These are phyloP conservation scores for Coriolopsis trogii DNA, from an alignment of 1,284 basidiomycete species.

Conservation along the genomic window DNA sequence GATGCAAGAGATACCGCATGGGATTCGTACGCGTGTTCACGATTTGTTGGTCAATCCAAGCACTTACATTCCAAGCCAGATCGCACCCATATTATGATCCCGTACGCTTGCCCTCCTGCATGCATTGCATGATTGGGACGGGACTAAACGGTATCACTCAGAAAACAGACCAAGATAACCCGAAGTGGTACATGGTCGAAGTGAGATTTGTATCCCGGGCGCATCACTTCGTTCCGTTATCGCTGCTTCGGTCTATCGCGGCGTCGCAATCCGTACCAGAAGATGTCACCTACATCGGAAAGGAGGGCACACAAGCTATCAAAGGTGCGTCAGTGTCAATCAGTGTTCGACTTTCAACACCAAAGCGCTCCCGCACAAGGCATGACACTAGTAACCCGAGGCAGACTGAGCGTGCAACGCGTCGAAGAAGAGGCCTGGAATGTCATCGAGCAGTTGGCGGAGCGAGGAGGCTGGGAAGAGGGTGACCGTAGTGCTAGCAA, in stretches of 20 bases:
- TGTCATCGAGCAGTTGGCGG: slow-evolving; percentile 66
- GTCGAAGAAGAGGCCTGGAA: slow-evolving; percentile 75
- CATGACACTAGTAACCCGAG: slow-evolving; percentile 85
- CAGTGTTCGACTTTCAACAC: too few relatives aligned
- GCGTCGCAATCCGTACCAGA: slow-evolving; percentile 43
- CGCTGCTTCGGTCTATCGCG: slow-evolving; percentile 73
- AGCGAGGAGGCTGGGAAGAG: slow-evolving; percentile 73
- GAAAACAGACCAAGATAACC: slow-evolving; percentile 77
- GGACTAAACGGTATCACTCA: slow-evolving; percentile 31
- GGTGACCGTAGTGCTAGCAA: neutral
- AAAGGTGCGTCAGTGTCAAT: slow-evolving; percentile 57
- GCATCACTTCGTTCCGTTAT: slow-evolving; percentile 77
- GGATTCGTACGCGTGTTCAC: slow-evolving; percentile 76
- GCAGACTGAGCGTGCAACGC: slow-evolving; percentile 87
- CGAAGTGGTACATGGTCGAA: slow-evolving; percentile 95
- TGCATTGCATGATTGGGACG: neutral
- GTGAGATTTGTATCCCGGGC: slow-evolving; percentile 73
- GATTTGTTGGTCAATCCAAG: neutral
- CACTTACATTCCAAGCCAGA: slow-evolving; percentile 35
- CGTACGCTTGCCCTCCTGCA: slow-evolving; percentile 40
- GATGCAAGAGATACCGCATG: slow-evolving; percentile 77
- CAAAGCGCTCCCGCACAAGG: slow-evolving; percentile 40
- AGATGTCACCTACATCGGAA: slow-evolving; percentile 66
- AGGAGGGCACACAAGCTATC: slow-evolving; percentile 59
- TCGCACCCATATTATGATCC: slow-evolving; percentile 89